Conservation (phyloP, 306 rosid genomes). For the Argentina anserina region DNA sequence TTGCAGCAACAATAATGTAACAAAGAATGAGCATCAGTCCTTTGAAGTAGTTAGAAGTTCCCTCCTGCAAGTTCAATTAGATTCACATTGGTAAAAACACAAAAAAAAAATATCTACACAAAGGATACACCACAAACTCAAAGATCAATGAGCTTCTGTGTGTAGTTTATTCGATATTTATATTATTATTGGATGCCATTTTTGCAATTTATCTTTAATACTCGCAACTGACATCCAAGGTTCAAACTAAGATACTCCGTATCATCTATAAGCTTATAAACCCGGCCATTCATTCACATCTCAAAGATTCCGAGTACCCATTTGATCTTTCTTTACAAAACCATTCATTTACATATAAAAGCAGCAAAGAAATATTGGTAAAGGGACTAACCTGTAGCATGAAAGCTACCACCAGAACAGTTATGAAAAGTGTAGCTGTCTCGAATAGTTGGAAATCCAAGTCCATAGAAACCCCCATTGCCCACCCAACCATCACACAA, state of each 20-base stretch:
- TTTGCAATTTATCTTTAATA: background rate
- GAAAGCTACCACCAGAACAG: slow-evolving; percentile 78
- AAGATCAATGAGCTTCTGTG: background rate
- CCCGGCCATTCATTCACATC: background rate
- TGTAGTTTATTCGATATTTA: background rate
- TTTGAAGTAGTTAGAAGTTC: slow-evolving; percentile 80
- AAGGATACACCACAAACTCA: background rate
- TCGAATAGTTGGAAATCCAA: slow-evolving; percentile 82
- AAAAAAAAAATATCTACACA: background rate
- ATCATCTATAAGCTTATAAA: background rate
- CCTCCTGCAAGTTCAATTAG: slow-evolving; percentile 58
- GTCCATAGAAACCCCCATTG: slow-evolving; percentile 65
- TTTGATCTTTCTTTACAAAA: background rate
- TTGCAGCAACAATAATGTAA: slow-evolving; percentile 81
- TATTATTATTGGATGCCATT: background rate
- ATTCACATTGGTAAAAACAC: background rate
- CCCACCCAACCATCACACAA: slow-evolving; percentile 78
- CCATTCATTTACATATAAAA: background rate
- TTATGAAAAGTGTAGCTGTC: slow-evolving; percentile 67
- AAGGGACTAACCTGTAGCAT: slow-evolving; percentile 69
- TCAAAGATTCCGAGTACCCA: background rate
- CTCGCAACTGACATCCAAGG: background rate
- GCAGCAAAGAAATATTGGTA: background rate
- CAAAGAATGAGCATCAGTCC: slow-evolving; percentile 82
- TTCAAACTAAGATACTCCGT: background rate